Base-by-base conservation (phyloP, 2,329 filamentous ascomycete species). In the Fusarium staphyleae region DNA sequence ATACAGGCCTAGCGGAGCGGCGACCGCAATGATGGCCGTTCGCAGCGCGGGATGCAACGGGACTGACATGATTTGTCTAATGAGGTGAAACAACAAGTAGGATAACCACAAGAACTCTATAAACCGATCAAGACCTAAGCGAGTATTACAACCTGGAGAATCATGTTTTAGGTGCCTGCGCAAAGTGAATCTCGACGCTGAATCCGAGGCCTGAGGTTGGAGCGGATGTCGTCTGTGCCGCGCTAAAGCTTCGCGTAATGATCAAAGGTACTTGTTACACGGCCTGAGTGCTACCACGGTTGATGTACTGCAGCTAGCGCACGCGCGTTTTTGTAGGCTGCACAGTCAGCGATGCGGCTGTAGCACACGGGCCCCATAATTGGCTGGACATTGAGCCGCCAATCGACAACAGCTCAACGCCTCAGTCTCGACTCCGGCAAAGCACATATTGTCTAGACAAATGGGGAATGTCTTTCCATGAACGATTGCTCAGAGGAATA, bases 1-100 rank as follows among this genome's bases (percentile, higher is more conserved):
- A 73, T 95, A 96, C 19, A 89, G 65, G 32, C 81, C 81, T 7
- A 90, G 77, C 12, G 85, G 79, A 13, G 80, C 78, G 12, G 78
- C 83, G 13, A 90, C 74, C 13, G 79, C 77, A 74, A 80, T 81
- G 63, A 84, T 80, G 47, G 55, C 60, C 18, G 63, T 50, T 18
- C 55, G 57, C 39, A 68, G 18, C 6, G 52, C 60, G 33, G 66
- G 66, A 49, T 68, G 63, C 29, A 67, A 42, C 36, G 62, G 47
- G 33, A 48, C 32, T 29, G 57, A 33, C 66, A 68, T 68, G 48
- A 13, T 19, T 22, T 13, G 34, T 19, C 41, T 37, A 28, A 15
- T 10, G 32, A 15, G 30, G 18, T 32, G 30, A 22, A 33, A 16
- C 16, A 11, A 12, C 7, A 7, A 3, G 22, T 19, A 48, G 28